A percentile compares a stretch with the other conserved stretches of the same genome.
These are phyloP conservation scores for Pythium angustatum DNA, from an alignment of 352 stramenopile species.

Conservation along the genomic window DNA sequence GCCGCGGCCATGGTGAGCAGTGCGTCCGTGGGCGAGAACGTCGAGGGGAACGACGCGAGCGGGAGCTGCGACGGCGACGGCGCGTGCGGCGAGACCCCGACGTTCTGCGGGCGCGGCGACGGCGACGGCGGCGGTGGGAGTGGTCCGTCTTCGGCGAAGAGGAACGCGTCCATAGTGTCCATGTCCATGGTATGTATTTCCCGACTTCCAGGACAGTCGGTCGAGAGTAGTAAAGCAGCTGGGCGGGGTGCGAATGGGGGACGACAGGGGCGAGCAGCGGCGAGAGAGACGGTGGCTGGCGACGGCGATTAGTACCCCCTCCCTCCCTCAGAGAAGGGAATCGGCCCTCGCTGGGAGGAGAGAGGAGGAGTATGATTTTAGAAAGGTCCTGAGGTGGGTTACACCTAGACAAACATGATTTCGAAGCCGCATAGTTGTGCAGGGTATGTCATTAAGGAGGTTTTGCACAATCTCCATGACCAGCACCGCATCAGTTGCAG, in stretches of 20 bases:
- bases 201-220: too few relatives aligned
- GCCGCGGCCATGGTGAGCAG: slow-evolving; percentile 25
- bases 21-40: slow-evolving; percentile 22
- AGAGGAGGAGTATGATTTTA: too few relatives aligned
- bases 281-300: too few relatives aligned
- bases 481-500: too few relatives aligned
- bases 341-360: too few relatives aligned
- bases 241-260: slow-evolving; percentile 1
- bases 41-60: slow-evolving; percentile 18
- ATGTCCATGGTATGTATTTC: slow-evolving; percentile 17
- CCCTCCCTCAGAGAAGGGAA: too few relatives aligned
- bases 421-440: too few relatives aligned
- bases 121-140: slow-evolving; percentile 37
- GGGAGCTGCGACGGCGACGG: slow-evolving; percentile 39
- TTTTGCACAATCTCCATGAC: too few relatives aligned
- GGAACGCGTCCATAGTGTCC: slow-evolving; percentile 29
- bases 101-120: slow-evolving; percentile 26
- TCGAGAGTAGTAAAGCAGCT: not conserved
- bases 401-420: too few relatives aligned
- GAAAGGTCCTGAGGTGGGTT: too few relatives aligned
- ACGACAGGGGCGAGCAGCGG: not conserved
- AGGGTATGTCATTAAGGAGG: too few relatives aligned
- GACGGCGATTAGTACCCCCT: too few relatives aligned
- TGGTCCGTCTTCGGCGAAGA: slow-evolving; percentile 26
- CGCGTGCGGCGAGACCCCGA: slow-evolving; percentile 36